Evolutionary conservation across 345 rosid species (phyloP), one percentile per base, ranked within the genome.

Genomic region (Lepidium aucheri): DNA sequence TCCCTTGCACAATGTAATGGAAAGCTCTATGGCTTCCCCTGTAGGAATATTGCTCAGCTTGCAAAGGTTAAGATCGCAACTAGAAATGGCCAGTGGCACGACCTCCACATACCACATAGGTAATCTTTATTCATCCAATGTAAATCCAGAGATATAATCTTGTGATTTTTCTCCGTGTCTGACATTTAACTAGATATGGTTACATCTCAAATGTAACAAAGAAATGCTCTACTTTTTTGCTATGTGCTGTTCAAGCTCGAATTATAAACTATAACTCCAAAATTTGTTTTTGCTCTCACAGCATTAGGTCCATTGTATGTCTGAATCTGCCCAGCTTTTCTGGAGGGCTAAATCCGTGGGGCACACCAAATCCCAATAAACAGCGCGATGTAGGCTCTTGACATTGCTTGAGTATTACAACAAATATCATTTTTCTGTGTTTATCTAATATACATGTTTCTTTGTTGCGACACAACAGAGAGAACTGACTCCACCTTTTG

Each of bases 241-340:
- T 28, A 65, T 53, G 12, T 1, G 13, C 39, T 15, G 69, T 33
- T 66, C 35, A 33, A n/a, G 22, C 53, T 18, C 53, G 13, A 49
- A 30, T 59, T 58, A 9, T 24, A 53, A 52, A 28, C 32, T 28
- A 6, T 44, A 15, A 15, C 10, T 59, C 53, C 32, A 28, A 28
- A 28, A 5, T 5, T 28, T 28, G 7, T 5, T 28, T 28, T 28
- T 28, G 32, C 32, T 28, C 32, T 28, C 32, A n/a, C 52, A 72
- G 76, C 39, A 64, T 72, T 59, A 88, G 98, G 78, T 93, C 97
- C 39, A 86, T 93, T 35, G 81, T 88, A 11, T 90, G 99, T 72
- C 92, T 93, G 36, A 90, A 93, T 83, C 83, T 90, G 73, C 99
- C 97, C 59, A 88, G 97, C 84, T 93, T 93, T 79, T 93, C 97